phyloP scores from a whole-genome alignment of 1,139 yeast species.

The Hyphopichia fennica region DNA sequence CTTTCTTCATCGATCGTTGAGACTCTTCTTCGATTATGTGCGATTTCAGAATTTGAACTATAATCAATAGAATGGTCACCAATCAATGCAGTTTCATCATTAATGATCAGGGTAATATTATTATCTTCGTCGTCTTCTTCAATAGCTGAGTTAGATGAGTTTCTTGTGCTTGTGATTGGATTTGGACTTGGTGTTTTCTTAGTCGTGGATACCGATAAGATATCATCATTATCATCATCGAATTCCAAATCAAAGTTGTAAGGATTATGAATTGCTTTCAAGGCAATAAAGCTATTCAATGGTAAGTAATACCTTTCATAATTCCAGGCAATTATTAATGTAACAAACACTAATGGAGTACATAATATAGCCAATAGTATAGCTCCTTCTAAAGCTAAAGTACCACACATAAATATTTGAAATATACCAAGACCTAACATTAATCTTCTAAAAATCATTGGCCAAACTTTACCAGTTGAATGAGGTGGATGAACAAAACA shows the following conservation, averaged over 20 bases:
- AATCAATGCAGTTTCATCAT: not conserved
- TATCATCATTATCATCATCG: slow-evolving; percentile 31
- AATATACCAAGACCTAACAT: slow-evolving; percentile 68
- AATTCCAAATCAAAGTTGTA: slow-evolving; percentile 42
- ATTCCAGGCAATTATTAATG: slow-evolving; percentile 51
- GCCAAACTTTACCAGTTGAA: slow-evolving; percentile 89
- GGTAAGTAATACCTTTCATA: slow-evolving; percentile 64
- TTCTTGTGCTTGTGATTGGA: not conserved
- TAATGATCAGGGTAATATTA: not conserved
- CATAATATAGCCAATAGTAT: slow-evolving; percentile 50
- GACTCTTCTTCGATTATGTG: slow-evolving; percentile 24
- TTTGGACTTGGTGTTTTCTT: not conserved
- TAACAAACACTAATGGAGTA: slow-evolving; percentile 52
- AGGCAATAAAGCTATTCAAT: slow-evolving; percentile 58
- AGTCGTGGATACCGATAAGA: not conserved
- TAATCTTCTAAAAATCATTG: slow-evolving; percentile 71
- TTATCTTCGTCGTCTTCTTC: slow-evolving; percentile 31
- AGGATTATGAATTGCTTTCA: slow-evolving; percentile 57
- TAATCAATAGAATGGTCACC: not conserved
- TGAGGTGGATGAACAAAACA: slow-evolving; percentile 86
- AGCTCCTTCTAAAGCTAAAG: slow-evolving; percentile 65
- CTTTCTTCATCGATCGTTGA: slow-evolving; percentile 59
- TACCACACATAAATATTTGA: slow-evolving; percentile 69
- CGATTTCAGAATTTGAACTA: slow-evolving; percentile 8
- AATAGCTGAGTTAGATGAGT: not conserved